These are phyloP conservation scores for Mycena chlorophos DNA, from an alignment of 768 basidiomycete genomes.

Conservation along the genomic window DNA sequence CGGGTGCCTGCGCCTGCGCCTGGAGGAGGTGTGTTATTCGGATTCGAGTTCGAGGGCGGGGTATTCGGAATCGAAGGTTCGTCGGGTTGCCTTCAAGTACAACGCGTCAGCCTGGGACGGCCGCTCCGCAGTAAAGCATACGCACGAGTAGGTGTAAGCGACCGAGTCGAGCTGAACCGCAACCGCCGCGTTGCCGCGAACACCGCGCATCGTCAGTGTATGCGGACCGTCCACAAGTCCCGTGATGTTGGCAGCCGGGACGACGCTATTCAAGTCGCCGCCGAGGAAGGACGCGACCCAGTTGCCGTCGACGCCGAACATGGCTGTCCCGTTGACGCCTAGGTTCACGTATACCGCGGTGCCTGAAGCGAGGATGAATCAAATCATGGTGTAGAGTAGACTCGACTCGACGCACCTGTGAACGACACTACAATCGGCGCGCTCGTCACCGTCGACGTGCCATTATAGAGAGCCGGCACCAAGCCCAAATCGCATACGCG, in stretches of 20 bases:
- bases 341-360: not conserved
- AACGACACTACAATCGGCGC: constrained; percentile 5
- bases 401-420: constrained; percentile 4
- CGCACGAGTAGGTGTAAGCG: not conserved
- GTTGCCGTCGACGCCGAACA: not conserved
- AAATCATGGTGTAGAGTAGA: too few species aligned
- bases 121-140: not conserved
- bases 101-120: too few species aligned
- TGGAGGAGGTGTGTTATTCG: too few species aligned
- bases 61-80: too few species aligned
- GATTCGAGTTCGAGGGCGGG: too few species aligned
- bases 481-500: not conserved
- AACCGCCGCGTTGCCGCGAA: not conserved
- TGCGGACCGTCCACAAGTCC: not conserved
- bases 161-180: not conserved
- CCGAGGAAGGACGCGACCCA: not conserved
- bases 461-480: not conserved
- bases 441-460: constrained; percentile 8
- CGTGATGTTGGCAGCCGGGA: not conserved
- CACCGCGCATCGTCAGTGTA: not conserved
- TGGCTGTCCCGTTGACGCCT: not conserved
- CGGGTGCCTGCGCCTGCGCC: too few species aligned
- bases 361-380: not conserved
- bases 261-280: not conserved
- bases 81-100: too few species aligned